These are phyloP conservation scores for Lathyrus aphaca DNA, from an alignment of 306 rosid genomes.

Conservation along the genomic window DNA sequence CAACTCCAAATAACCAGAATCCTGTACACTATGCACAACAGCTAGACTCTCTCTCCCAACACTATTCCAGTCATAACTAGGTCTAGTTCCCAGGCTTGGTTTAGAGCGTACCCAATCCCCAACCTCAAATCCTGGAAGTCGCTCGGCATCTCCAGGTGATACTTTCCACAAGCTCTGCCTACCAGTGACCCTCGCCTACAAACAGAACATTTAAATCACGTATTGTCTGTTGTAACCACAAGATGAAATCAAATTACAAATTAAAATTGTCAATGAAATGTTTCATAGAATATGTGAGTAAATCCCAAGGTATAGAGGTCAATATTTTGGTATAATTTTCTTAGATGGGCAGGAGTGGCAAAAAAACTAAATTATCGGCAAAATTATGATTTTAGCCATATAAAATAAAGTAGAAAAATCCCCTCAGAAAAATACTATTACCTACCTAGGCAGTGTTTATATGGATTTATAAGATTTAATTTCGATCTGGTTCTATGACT, in stretches of 20 bases:
- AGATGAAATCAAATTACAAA: conserved; percentile 21
- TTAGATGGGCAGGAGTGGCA: conserved; percentile 6
- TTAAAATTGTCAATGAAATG: conserved; percentile 25
- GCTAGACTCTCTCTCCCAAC: conserved; percentile 91
- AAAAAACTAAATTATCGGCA: conserved; percentile 3
- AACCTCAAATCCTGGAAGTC: conserved; percentile 94
- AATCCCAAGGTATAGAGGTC: conserved; percentile 10
- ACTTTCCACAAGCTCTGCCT: conserved; percentile 95
- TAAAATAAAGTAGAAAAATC: conserved; percentile 7
- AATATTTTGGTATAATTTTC: conserved; percentile 20
- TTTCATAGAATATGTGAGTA: background rate
- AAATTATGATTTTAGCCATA: conserved; percentile 22
- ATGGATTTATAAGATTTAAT: conserved; percentile 15
- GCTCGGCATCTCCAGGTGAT: conserved; percentile 97
- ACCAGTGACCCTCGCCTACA: conserved; percentile 84
- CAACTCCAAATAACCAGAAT: conserved; percentile 86
- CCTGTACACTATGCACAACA: conserved; percentile 95
- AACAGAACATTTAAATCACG: conserved; percentile 39
- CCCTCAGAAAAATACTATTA: conserved; percentile 14
- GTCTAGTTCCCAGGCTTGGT: conserved; percentile 91
- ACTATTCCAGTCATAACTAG: conserved; percentile 93
- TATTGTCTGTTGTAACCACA: conserved; percentile 5
- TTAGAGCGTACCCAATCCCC: conserved; percentile 99
- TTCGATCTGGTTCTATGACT: conserved; percentile 18
- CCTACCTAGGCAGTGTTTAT: conserved; percentile 18